phyloP scores from a whole-genome alignment of 2,329 filamentous ascomycete species.

The Thyridium curvatum region DNA sequence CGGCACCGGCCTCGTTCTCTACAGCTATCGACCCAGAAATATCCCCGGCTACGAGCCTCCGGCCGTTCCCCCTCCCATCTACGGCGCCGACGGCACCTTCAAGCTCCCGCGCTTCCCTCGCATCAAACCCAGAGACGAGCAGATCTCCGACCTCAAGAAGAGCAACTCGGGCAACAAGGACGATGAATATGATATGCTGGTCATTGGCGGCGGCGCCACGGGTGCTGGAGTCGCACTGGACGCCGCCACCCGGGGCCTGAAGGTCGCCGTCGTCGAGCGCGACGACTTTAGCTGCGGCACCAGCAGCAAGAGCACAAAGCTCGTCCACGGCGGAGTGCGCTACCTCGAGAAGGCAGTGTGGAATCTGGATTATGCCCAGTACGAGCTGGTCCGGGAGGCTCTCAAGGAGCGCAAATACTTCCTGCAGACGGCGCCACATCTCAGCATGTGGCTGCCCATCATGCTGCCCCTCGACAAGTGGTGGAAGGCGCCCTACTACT shows the following conservation, averaged over 20 bases:
- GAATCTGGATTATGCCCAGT: slow-evolving; percentile 80
- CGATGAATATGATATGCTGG: slow-evolving; percentile 66
- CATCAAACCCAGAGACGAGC: slow-evolving; percentile 55
- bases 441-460: slow-evolving; percentile 75
- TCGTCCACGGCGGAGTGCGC: slow-evolving; percentile 78
- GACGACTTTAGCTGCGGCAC: slow-evolving; percentile 80
- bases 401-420: slow-evolving; percentile 80
- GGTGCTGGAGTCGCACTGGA: slow-evolving; percentile 77
- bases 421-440: slow-evolving; percentile 74
- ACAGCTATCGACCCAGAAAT: slow-evolving; percentile 61
- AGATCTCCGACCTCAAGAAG: slow-evolving; percentile 54
- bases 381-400: slow-evolving; percentile 73
- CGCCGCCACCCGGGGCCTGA: slow-evolving; percentile 70
- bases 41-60: slow-evolving; percentile 65
- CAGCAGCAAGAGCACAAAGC: slow-evolving; percentile 81
- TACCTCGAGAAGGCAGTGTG: slow-evolving; percentile 83
- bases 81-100: slow-evolving; percentile 62
- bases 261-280: slow-evolving; percentile 73
- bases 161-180: slow-evolving; percentile 25
- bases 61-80: slow-evolving; percentile 64
- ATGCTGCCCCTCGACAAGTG: slow-evolving; percentile 77
- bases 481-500: slow-evolving; percentile 77
- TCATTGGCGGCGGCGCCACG: slow-evolving; percentile 76
- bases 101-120: slow-evolving; percentile 60
- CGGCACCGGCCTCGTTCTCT: slow-evolving; percentile 39